Conservation (phyloP, 768 basidiomycete genomes). For the Clathrus columnatus region DNA sequence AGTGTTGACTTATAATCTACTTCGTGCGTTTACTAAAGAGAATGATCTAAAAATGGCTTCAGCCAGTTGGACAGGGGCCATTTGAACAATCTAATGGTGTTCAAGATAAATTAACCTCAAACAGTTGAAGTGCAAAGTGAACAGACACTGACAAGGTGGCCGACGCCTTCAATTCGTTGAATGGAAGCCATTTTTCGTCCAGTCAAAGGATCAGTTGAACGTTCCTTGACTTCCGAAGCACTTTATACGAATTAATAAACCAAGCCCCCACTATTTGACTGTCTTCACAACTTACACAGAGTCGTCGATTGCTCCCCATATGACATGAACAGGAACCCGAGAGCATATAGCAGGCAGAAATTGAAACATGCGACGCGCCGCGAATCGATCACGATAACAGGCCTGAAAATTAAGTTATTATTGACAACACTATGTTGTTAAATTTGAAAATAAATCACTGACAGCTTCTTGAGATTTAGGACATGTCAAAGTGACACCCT, state of each 20-base stretch:
- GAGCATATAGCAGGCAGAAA: slow-evolving; percentile 25
- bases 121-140: neutral
- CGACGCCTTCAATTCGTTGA: slow-evolving; percentile 29
- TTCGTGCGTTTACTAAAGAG: neutral
- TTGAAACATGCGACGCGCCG: slow-evolving; percentile 26
- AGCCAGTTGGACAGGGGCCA: slow-evolving; percentile 2
- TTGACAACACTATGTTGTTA: neutral
- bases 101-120: neutral
- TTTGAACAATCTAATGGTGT: slow-evolving; percentile 8
- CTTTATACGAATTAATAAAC: slow-evolving; percentile 17
- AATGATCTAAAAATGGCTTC: neutral
- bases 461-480: slow-evolving; percentile 56
- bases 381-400: slow-evolving; percentile 32
- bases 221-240: slow-evolving; percentile 27
- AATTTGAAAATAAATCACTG: slow-evolving; percentile 24
- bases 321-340: slow-evolving; percentile 34
- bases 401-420: slow-evolving; percentile 23
- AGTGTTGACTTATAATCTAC: neutral
- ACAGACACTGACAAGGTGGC: slow-evolving; percentile 31
- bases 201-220: slow-evolving; percentile 26
- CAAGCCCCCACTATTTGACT: neutral
- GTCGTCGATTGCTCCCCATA: slow-evolving; percentile 39
- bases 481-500: slow-evolving; percentile 49
- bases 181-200: slow-evolving; percentile 35
- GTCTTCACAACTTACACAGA: slow-evolving; percentile 25